Base-by-base conservation (phyloP, 148 eudicot genomes). In the Oxyria digyna region DNA sequence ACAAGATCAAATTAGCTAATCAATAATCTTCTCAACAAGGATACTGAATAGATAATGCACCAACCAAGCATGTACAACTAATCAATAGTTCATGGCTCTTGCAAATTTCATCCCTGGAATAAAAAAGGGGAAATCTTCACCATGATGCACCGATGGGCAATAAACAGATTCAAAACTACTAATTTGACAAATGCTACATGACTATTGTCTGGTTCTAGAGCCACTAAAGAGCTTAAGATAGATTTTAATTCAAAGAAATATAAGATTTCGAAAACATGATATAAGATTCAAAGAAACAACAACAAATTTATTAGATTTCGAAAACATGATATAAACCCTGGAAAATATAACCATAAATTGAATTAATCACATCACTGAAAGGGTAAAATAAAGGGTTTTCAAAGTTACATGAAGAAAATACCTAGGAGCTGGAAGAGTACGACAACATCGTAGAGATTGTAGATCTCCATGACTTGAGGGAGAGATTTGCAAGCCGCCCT, bases 381-480 rank as follows among this genome's bases (percentile, higher is more conserved):
- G 48, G n/a, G 48, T 2, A 21, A 49, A 23, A 23, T 1, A 31
- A 31, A n/a, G n/a, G n/a, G n/a, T n/a, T n/a, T n/a, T n/a, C n/a
- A n/a, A n/a, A 52, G 9, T 52, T 23, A 1, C 0, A 31, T 7
- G 27, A 20, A 3, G 10, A 24, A 9, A 54, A 54, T 68, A 87
- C 98, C 98, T 89, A 72, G 94, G 91, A 89, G 95, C 78, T 87
- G 78, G 38, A 96, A 76, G 12, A 87, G 72, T 10, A 76, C 35
- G 26, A 73, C 86, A 62, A 93, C 87, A 54, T 93, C 98, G 67
- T 82, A 74, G 1, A 93, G 88, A 69, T 78, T 87, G 82, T 93
- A 93, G 71, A 87, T 86, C 4, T 93, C 96, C 89, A 93, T 93
- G 40, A 93, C 68, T 2, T 79, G 57, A 1, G 98, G 98, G 21